A percentile compares a stretch with the other conserved stretches of the same genome.
These are phyloP conservation scores for Rhodotorula sp. DNA, from an alignment of 1,284 basidiomycete genomes.

Conservation along the genomic window DNA sequence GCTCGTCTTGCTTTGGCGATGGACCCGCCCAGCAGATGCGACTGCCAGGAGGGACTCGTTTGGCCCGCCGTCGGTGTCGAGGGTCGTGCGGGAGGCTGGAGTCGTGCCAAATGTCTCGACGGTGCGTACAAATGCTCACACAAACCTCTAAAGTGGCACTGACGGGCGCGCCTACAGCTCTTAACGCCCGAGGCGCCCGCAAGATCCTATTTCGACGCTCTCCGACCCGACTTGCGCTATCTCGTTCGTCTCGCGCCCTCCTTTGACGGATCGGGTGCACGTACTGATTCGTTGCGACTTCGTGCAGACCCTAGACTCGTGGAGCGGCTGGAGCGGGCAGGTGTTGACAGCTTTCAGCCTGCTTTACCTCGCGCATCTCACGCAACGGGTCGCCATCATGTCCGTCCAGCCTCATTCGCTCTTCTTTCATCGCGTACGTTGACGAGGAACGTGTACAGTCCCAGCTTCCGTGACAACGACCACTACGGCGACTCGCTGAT, in stretches of 20 bases:
- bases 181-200: conserved; percentile 16
- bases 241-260: conserved; percentile 4
- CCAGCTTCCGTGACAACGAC: conserved; percentile 28
- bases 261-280: accelerated
- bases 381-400: conserved; percentile 30
- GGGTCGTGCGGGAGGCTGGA: too few relatives aligned
- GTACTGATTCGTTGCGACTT: not conserved
- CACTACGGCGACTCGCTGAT: conserved; percentile 33
- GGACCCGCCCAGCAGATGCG: too few relatives aligned
- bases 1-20: not conserved
- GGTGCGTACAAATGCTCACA: not conserved
- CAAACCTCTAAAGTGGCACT: too few relatives aligned
- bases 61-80: not conserved
- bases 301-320: not conserved
- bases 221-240: conserved; percentile 26
- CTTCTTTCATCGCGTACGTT: not conserved
- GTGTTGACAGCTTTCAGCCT: conserved; percentile 25
- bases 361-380: conserved; percentile 31
- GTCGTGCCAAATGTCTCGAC: not conserved
- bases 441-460: not conserved
- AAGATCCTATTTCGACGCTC: conserved; percentile 19
- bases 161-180: conserved; percentile 6
- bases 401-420: not conserved
- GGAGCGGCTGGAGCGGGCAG: conserved; percentile 26
- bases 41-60: not conserved